These are phyloP conservation scores for Candida tunisiensis DNA, from an alignment of 1,139 yeast genomes.

Conservation along the genomic window DNA sequence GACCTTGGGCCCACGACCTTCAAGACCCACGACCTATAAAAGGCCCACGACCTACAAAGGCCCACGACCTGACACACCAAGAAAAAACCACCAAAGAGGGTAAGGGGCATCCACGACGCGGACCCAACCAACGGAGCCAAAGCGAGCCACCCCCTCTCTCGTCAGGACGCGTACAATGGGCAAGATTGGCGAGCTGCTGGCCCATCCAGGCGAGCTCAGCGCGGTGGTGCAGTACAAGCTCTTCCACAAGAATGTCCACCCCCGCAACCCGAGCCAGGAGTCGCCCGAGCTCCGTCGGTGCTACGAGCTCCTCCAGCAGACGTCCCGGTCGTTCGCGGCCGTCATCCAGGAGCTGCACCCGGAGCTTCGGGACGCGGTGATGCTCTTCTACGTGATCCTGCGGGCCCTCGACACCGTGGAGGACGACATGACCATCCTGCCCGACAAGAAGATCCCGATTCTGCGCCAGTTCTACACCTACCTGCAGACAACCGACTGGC, in stretches of 20 bases:
- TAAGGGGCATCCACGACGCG: too few species aligned
- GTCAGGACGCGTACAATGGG: constrained; percentile 41
- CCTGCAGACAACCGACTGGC: constrained; percentile 55
- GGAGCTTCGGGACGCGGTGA: constrained; percentile 57
- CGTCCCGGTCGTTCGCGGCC: constrained; percentile 86
- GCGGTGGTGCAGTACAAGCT: constrained; percentile 40
- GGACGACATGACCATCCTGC: constrained; percentile 83
- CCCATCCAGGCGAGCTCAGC: constrained; percentile 58
- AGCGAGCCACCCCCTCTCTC: too few species aligned
- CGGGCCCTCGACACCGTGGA: constrained; percentile 94
- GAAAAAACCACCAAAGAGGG: too few species aligned
- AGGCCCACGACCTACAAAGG: too few species aligned
- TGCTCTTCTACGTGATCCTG: constrained; percentile 69
- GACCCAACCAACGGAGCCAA: too few species aligned
- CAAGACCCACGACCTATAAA: too few species aligned
- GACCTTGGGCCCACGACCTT: too few species aligned
- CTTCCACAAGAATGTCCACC: constrained; percentile 28
- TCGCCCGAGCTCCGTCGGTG: constrained; percentile 41
- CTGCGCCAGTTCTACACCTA: constrained; percentile 46
- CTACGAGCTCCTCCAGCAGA: constrained; percentile 44
- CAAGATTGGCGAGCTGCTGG: constrained; percentile 40
- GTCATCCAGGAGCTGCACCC: constrained; percentile 88
- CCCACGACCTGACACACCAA: too few species aligned
- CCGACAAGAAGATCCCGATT: constrained; percentile 54
- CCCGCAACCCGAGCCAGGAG: constrained; percentile 28